Base-by-base conservation (phyloP, 2,329 filamentous ascomycete genomes). In the Penicillium sp. region DNA sequence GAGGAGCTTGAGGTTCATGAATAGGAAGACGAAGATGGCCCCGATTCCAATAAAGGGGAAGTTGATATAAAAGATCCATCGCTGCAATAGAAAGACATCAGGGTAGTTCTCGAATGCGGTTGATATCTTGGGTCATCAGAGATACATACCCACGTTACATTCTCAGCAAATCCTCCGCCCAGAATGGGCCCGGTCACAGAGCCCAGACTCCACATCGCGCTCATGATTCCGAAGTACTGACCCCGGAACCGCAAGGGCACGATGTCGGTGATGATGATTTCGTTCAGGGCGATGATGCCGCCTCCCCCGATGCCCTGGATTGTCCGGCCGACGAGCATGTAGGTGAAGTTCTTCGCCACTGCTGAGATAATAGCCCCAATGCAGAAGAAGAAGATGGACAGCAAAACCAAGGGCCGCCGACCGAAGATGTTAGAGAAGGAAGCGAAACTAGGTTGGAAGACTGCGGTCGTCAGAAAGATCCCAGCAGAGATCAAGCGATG, bases 361-460 rank as follows among this genome's bases (percentile, higher is more conserved):
- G 60, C 65, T 6, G 62, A 60, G n/a, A 75, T 47, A n/a, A 72
- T 57, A 1, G 70, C 62, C 0, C 72, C 72, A 6, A 68, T 56
- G 3, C 68, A 61, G 56, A 76, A 75, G 36, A 75, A 62, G 0
- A 61, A 26, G 4, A 74, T 52, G 1, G 64, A 58, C 2, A 61
- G 37, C 3, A 72, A 48, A 6, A 74, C 53, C 16, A 73, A 51
- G 0, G 64, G 62, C 30, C 67, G 67, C 3, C 73, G 65, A 7
- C 73, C 73, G 32, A 75, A 74, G 14, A 73, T 70, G 30, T 73
- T 64, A 4, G 71, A 73, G 26, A 75, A 58, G 0, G 68, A 66
- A 3, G 68, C 69, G 34, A 71, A 71, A 45, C 66, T 71, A 0
- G 75, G 76, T 51, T 78, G 74, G 43, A 76, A 75, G 16, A 76